phyloP scores from a whole-genome alignment of 192 early-diverging fungal species.

The Piromyces finnis region DNA sequence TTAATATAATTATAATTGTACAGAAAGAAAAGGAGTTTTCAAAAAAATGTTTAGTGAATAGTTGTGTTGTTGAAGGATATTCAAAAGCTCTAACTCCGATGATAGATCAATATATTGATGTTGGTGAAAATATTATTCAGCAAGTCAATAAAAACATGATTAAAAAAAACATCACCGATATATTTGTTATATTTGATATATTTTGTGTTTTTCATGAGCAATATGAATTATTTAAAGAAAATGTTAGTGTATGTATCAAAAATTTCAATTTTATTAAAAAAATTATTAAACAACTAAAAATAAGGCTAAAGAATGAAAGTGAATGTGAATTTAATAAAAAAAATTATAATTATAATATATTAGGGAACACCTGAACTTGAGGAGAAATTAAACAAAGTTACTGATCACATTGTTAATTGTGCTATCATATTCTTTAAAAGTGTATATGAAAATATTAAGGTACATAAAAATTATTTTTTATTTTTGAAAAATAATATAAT shows the following conservation, averaged over 20 bases:
- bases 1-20: no score
- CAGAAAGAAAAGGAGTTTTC: constrained; percentile 47
- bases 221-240: constrained; percentile 9
- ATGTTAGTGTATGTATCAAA: constrained; percentile 24
- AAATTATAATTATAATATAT: no score
- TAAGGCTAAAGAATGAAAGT: not conserved
- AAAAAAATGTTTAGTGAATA: constrained; percentile 35
- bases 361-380: not conserved
- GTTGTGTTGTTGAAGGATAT: constrained; percentile 18
- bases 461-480: constrained; percentile 8
- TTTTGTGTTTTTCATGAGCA: constrained; percentile 13
- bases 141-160: constrained; percentile 24
- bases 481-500: no score
- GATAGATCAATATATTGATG: constrained; percentile 23
- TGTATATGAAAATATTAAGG: constrained; percentile 53
- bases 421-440: constrained; percentile 28
- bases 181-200: constrained; percentile 53
- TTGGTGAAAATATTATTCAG: constrained; percentile 28
- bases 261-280: no score
- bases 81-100: constrained; percentile 19
- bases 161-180: constrained; percentile 22
- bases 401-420: not conserved
- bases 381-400: not conserved
- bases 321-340: no score
- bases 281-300: no score